A percentile compares a stretch with the other conserved stretches of the same genome.
phyloP scores from a whole-genome alignment of 192 early-diverging fungal species.

The Cladochytrium replicatum region DNA sequence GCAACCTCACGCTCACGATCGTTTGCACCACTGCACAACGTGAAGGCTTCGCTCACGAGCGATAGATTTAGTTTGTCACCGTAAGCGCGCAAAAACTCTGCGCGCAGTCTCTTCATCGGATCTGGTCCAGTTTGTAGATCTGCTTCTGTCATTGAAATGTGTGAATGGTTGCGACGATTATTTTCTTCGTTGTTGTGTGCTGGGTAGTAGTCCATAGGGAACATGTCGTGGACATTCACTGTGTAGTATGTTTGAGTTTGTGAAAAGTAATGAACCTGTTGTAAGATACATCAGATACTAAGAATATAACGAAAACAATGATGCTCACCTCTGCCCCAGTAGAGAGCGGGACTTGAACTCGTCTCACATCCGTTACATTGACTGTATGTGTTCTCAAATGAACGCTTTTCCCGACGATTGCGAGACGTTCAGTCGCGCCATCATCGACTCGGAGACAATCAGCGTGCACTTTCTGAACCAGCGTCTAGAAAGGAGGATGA shows the following conservation, averaged over 20 bases:
- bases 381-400: constrained; percentile 41
- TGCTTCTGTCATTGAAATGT: constrained; percentile 1
- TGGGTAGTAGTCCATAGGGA: constrained; percentile 34
- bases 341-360: constrained; percentile 29
- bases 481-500: constrained; percentile 4
- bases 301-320: not conserved
- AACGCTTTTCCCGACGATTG: constrained; percentile 16
- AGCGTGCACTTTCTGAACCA: constrained; percentile 19
- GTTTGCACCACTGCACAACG: constrained; percentile 21
- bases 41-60: constrained; percentile 30
- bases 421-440: constrained; percentile 18
- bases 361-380: constrained; percentile 33
- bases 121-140: constrained; percentile 8
- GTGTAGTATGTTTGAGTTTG: constrained; percentile 24
- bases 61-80: constrained; percentile 6
- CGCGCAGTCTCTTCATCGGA: constrained; percentile 23
- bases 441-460: constrained; percentile 26
- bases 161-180: not conserved
- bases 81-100: constrained; percentile 36
- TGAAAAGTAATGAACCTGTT: constrained; percentile 28
- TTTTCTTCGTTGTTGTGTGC: constrained; percentile 2
- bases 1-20: constrained; percentile 31
- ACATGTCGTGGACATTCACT: constrained; percentile 29
- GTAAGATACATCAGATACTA: constrained; percentile 4
- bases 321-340: constrained; percentile 28